A percentile compares a stretch with the other conserved stretches of the same genome.
Conservation (phyloP, 495 filamentous ascomycete species). For the Choiromyces venosus region DNA sequence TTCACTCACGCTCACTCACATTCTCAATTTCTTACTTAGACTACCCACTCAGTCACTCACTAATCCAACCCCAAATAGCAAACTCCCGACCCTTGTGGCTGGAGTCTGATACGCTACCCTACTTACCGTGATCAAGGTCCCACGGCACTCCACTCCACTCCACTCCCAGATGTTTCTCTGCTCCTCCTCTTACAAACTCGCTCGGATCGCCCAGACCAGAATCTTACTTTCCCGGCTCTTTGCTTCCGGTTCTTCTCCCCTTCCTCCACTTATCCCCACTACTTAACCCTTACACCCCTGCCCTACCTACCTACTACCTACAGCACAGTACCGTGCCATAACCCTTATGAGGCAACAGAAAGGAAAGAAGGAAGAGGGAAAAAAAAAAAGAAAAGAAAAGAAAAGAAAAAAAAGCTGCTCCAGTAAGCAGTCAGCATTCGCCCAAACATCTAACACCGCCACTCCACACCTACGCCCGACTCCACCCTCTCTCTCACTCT, state of each 20-base stretch:
- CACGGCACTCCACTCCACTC: constrained; percentile 2
- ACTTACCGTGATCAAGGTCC: neutral
- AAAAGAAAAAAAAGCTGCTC: neutral
- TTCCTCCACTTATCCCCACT: neutral
- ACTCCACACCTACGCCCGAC: neutral
- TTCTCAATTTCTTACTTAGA: neutral
- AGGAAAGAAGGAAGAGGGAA: neutral
- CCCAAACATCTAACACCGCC: neutral
- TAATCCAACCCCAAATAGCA: neutral
- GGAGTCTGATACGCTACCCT: neutral
- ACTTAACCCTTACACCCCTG: neutral
- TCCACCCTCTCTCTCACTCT: neutral
- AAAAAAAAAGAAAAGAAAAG: neutral
- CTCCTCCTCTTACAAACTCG: neutral
- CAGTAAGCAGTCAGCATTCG: neutral
- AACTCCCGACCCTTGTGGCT: constrained; percentile 2
- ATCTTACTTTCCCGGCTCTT: neutral
- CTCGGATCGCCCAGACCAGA: constrained; percentile 3
- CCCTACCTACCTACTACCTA: too few relatives aligned
- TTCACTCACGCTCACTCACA: neutral
- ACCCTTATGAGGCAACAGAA: neutral
- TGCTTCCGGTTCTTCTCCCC: neutral
- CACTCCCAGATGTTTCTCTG: neutral
- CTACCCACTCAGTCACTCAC: neutral
- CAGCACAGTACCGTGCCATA: neutral